Evolutionary conservation across 208 protist genomes (phyloP).

Genomic region (Leishmania lainsoni): DNA sequence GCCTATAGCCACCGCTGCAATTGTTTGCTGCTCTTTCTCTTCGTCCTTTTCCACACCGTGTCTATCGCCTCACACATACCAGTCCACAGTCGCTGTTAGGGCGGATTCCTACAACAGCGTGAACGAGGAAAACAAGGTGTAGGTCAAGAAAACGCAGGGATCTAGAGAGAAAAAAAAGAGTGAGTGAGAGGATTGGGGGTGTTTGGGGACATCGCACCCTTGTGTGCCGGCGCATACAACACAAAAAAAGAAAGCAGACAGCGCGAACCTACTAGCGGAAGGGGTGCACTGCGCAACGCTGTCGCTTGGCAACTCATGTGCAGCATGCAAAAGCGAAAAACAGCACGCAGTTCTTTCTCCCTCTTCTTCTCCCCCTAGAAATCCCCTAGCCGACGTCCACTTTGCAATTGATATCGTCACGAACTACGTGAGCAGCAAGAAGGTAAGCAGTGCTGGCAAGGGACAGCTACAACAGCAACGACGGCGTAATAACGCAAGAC

Average conservation of each 20-base stretch:
- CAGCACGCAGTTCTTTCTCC: neutral
- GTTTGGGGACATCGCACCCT: neutral
- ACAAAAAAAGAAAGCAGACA: neutral
- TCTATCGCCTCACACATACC: neutral
- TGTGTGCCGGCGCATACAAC: neutral
- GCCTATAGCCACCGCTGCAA: neutral
- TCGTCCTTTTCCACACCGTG: neutral
- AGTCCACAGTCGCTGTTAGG: neutral
- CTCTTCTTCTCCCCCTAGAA: neutral
- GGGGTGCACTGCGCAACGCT: neutral
- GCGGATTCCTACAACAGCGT: neutral
- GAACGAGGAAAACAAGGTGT: neutral
- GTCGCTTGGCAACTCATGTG: neutral
- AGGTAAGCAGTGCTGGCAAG: neutral
- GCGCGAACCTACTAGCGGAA: neutral
- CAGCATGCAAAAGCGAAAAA: neutral
- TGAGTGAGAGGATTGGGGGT: neutral
- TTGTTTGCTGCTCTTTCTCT: neutral
- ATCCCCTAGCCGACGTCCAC: neutral
- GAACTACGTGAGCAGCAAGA: neutral
- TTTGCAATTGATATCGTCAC: neutral
- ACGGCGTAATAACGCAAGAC: neutral
- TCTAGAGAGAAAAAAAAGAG: neutral
- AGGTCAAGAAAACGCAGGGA: neutral
- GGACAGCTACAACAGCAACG: neutral